Percentiles rank a stretch among this genome's conserved stretches.
Conservation (phyloP, 164 flowering plant genomes). For the Euptelea pleiosperma region DNA sequence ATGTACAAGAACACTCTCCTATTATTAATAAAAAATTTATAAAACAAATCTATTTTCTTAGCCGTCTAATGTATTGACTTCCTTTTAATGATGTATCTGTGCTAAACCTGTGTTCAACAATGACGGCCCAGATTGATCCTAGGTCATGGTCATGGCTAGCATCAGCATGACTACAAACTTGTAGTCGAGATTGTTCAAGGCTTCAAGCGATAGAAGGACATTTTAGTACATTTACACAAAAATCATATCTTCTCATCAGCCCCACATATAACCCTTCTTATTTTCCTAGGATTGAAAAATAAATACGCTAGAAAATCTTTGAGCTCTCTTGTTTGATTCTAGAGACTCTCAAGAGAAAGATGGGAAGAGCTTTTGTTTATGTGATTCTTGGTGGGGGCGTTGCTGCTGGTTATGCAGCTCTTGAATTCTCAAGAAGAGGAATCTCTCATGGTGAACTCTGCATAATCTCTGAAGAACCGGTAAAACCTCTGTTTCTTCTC, state of each 20-base stretch:
- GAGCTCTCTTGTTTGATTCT: background rate
- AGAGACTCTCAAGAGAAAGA: conserved; percentile 21
- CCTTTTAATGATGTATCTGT: too few relatives aligned
- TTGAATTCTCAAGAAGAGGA: conserved; percentile 75
- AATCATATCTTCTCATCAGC: conserved; percentile 2
- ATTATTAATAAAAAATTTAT: too few relatives aligned
- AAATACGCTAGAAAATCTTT: background rate
- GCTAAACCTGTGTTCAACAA: too few relatives aligned
- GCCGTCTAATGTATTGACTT: too few relatives aligned
- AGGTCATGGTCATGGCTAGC: too few relatives aligned
- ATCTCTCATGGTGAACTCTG: conserved; percentile 84
- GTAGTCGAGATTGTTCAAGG: too few relatives aligned
- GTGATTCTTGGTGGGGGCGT: conserved; percentile 97
- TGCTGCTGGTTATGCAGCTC: conserved; percentile 97
- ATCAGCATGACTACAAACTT: too few relatives aligned
- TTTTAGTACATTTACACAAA: background rate
- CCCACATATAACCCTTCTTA: background rate
- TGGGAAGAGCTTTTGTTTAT: conserved; percentile 92
- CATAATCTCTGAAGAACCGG: conserved; percentile 91
- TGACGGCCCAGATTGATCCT: too few relatives aligned
- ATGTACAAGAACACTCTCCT: too few relatives aligned
- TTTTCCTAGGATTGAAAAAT: conserved; percentile 2
- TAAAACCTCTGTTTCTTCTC: conserved; percentile 21
- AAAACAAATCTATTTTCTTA: too few relatives aligned
- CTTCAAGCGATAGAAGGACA: too few relatives aligned